Evolutionary conservation across 1,139 yeast genomes (phyloP).

Genomic region (Trichomonascaceae sp.): DNA sequence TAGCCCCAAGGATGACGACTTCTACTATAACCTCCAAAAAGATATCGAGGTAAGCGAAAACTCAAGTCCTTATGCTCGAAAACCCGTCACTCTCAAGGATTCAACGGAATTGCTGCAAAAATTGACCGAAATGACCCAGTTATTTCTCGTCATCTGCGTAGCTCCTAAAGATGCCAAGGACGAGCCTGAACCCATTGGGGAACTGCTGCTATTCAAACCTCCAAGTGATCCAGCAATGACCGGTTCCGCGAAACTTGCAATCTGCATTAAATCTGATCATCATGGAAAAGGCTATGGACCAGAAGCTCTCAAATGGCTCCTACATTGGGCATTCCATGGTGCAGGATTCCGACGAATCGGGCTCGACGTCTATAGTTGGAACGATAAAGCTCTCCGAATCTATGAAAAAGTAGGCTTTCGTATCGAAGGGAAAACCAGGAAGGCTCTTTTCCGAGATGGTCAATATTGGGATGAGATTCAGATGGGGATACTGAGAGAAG

Average conservation of each 20-base stretch:
- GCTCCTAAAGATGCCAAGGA: background rate
- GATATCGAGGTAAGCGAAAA: background rate
- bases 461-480: background rate
- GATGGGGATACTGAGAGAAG: constrained; percentile 1
- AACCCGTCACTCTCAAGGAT: background rate
- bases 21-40: background rate
- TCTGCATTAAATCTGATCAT: background rate
- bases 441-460: background rate
- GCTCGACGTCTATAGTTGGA: background rate
- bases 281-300: constrained; percentile 4
- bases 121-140: background rate
- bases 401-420: constrained; percentile 1
- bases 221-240: background rate
- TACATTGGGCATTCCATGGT: background rate
- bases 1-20: background rate
- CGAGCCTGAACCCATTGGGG: background rate
- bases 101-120: background rate
- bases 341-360: background rate
- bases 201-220: background rate
- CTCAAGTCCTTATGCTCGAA: background rate
- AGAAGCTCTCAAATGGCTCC: background rate
- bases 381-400: background rate
- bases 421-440: background rate
- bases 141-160: background rate
- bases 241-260: background rate